phyloP scores from a whole-genome alignment of 805 yeast genomes.

The Schwanniomyces pseudopolymorphus region DNA sequence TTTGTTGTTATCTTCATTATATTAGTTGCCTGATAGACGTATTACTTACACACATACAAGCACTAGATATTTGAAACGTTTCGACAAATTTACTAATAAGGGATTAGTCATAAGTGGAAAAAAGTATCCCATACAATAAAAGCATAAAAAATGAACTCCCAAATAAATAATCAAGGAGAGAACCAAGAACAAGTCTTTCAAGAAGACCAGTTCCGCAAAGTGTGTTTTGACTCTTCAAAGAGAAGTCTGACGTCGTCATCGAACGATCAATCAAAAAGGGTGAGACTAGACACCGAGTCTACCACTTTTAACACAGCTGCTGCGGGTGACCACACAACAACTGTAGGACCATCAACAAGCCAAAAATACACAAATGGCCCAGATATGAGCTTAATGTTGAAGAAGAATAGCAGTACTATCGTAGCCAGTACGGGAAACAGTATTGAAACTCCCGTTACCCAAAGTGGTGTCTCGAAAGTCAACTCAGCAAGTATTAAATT shows the following conservation, averaged over 20 bases:
- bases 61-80: neutral
- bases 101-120: neutral
- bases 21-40: neutral
- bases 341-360: neutral
- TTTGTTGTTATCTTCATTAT: neutral
- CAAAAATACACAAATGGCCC: neutral
- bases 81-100: neutral
- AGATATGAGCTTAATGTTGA: conserved; percentile 5
- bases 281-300: conserved; percentile 14
- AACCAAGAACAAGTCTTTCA: conserved; percentile 32
- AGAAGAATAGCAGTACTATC: conserved; percentile 2
- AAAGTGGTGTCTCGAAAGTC: neutral
- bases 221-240: conserved; percentile 26
- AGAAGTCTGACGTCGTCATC: conserved; percentile 7
- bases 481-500: conserved; percentile 5
- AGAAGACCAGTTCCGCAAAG: conserved; percentile 32
- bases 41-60: neutral
- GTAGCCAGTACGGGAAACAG: neutral
- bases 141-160: conserved; percentile 24
- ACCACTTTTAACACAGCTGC: conserved; percentile 1
- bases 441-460: neutral
- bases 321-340: neutral
- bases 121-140: neutral
- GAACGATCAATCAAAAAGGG: conserved; percentile 18
- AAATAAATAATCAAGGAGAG: conserved; percentile 28